phyloP scores from a whole-genome alignment of 2,329 filamentous ascomycete species.

The Pyrenochaeta sp. region DNA sequence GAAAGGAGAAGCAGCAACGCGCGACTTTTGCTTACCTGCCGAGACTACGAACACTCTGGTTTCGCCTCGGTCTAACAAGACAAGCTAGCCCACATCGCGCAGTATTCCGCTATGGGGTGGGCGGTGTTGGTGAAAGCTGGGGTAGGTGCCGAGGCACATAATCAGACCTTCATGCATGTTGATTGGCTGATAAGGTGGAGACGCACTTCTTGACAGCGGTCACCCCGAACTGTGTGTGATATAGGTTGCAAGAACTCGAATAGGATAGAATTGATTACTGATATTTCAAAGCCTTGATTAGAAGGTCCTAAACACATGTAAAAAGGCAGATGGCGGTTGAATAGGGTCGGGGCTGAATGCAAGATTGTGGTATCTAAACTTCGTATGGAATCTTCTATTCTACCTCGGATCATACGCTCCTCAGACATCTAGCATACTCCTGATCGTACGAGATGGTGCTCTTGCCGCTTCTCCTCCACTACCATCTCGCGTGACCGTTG shows the following conservation, averaged over 20 bases:
- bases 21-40: slow-evolving; percentile 10
- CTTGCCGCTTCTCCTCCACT: neutral
- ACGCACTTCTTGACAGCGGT: too few relatives aligned
- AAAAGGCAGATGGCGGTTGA: too few relatives aligned
- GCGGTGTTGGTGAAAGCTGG: slow-evolving; percentile 16
- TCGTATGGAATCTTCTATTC: too few relatives aligned
- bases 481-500: slow-evolving; percentile 28
- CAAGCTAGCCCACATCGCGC: slow-evolving; percentile 25
- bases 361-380: too few relatives aligned
- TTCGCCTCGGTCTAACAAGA: slow-evolving; percentile 24
- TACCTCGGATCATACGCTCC: too few relatives aligned
- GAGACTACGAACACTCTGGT: slow-evolving; percentile 20
- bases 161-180: slow-evolving; percentile 4
- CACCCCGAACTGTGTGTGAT: too few relatives aligned
- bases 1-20: slow-evolving; percentile 5
- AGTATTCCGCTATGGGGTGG: slow-evolving; percentile 21
- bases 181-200: slow-evolving; percentile 13
- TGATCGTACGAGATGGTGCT: slow-evolving; percentile 36
- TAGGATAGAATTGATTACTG: too few relatives aligned
- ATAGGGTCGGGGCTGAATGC: too few relatives aligned
- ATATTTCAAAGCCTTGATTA: too few relatives aligned
- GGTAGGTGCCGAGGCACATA: slow-evolving; percentile 32
- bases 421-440: slow-evolving; percentile 55
- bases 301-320: too few relatives aligned
- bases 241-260: too few relatives aligned